phyloP scores from a whole-genome alignment of 176 grass and related monocot genomes.

The Dendrocalamus sinicus region DNA sequence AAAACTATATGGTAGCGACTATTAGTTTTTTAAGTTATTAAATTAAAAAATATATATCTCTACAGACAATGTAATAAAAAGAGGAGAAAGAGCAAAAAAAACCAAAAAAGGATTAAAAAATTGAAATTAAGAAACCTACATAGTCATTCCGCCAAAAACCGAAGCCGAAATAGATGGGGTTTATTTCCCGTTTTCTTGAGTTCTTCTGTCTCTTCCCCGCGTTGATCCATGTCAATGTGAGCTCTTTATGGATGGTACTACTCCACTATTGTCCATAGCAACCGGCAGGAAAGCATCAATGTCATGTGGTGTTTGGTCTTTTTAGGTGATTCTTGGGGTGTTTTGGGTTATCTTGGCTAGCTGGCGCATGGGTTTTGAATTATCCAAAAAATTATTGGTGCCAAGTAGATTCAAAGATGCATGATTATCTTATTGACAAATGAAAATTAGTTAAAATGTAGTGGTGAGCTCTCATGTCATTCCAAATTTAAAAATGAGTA shows the following conservation, averaged over 20 bases:
- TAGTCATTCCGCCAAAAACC: too few species aligned
- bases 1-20: too few species aligned
- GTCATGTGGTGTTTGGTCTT: neutral
- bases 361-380: neutral
- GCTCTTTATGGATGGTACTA: neutral
- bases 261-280: neutral
- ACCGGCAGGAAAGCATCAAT: neutral
- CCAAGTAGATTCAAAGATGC: neutral
- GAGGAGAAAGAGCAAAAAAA: too few species aligned
- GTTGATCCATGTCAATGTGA: neutral
- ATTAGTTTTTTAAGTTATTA: too few species aligned
- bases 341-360: neutral
- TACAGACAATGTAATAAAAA: too few species aligned
- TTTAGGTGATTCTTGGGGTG: neutral
- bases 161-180: too few species aligned
- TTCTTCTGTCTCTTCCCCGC: neutral
- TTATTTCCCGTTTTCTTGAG: neutral
- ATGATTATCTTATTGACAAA: constrained; percentile 27
- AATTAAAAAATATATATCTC: too few species aligned
- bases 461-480: constrained; percentile 8
- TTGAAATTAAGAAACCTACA: too few species aligned
- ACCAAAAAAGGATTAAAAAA: too few species aligned
- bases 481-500: neutral
- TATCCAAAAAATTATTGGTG: neutral
- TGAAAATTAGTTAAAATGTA: neutral